Conservation (phyloP, 768 basidiomycete species). For the Panellus pusillus region DNA sequence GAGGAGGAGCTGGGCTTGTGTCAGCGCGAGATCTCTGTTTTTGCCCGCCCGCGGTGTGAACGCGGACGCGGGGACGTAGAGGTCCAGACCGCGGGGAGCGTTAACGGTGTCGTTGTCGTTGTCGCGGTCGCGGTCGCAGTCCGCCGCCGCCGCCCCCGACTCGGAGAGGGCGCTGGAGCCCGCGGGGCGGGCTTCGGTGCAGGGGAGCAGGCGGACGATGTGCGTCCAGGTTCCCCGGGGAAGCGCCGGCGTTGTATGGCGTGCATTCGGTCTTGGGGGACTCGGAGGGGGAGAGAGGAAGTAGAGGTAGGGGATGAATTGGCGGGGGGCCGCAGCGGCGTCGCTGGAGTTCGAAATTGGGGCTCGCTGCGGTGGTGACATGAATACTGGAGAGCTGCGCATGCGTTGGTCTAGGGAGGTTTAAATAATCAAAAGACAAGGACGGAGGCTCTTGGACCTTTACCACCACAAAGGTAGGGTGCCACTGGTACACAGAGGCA, state of each 20-base stretch:
- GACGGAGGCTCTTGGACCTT: too few species aligned
- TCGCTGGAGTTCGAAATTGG: too few species aligned
- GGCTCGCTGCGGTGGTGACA: too few species aligned
- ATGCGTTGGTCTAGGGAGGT: too few species aligned
- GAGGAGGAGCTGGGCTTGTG: conserved; percentile 5
- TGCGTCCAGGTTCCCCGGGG: conserved; percentile 20
- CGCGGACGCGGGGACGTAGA: background rate
- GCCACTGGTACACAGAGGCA: too few species aligned
- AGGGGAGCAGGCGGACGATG: conserved; percentile 14
- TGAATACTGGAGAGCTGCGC: too few species aligned
- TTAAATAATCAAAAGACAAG: too few species aligned
- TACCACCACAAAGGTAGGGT: too few species aligned
- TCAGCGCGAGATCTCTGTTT: background rate
- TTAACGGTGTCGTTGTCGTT: too few species aligned
- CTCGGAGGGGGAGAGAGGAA: conserved; percentile 4
- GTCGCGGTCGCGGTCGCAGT: too few species aligned
- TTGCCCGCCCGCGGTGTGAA: background rate
- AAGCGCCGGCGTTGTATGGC: conserved; percentile 2
- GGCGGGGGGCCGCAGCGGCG: conserved; percentile 1
- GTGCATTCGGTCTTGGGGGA: background rate
- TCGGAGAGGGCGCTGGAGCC: background rate
- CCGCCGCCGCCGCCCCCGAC: too few species aligned
- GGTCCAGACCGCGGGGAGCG: background rate
- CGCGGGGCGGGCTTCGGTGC: background rate
- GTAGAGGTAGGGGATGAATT: conserved; percentile 19